Conservation (phyloP, 139 green algal genomes). For the Astrephomene gubernaculifera region DNA sequence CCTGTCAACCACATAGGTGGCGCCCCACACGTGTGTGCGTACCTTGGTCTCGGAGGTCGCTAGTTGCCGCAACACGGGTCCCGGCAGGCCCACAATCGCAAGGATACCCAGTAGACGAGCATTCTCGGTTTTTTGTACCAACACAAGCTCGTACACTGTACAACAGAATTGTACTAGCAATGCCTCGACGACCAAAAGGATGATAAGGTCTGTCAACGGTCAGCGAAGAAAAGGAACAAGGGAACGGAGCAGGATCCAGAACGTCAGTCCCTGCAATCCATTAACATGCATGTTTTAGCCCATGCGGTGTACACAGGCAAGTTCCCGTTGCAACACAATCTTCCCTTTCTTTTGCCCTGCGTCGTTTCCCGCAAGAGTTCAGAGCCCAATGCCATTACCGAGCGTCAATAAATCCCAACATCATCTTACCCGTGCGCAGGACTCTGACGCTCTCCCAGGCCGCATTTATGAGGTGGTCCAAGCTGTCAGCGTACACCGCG, state of each 20-base stretch:
- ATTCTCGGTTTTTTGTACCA: slow-evolving; percentile 21
- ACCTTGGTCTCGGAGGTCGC: slow-evolving; percentile 16
- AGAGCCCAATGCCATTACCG: no score
- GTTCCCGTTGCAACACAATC: not conserved
- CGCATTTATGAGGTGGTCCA: not conserved
- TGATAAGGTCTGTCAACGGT: slow-evolving; percentile 36
- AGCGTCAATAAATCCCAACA: no score
- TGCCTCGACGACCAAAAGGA: slow-evolving; percentile 35
- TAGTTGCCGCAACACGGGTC: slow-evolving; percentile 35
- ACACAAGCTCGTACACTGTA: not conserved
- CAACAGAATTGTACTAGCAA: slow-evolving; percentile 7
- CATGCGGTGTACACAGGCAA: not conserved
- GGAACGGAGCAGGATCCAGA: not conserved
- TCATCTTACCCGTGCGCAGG: not conserved
- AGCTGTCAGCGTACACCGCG: not conserved
- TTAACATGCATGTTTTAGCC: not conserved
- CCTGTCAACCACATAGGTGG: no score
- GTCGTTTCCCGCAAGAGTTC: not conserved
- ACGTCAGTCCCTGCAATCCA: not conserved
- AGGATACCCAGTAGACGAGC: slow-evolving; percentile 19
- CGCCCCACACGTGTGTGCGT: no score
- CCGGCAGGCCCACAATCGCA: slow-evolving; percentile 38
- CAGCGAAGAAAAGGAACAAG: not conserved
- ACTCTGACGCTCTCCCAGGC: not conserved
- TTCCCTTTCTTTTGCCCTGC: not conserved